Percentiles rank a stretch among this genome's conserved stretches.
Evolutionary conservation across 176 grass and related monocot genomes (phyloP).

Genomic region (Typha latifolia): DNA sequence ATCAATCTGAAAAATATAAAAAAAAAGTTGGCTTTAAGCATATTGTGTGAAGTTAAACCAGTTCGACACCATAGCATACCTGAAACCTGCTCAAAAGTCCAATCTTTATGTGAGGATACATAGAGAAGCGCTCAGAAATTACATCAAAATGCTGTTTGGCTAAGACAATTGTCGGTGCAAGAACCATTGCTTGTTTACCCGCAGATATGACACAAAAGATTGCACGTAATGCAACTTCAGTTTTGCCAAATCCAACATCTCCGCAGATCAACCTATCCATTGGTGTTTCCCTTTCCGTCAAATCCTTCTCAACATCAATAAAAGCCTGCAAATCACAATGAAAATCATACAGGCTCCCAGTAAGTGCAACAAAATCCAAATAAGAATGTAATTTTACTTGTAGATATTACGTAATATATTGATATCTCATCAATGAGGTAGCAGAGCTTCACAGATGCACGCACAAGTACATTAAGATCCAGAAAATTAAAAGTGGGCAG

Average conservation of each 20-base stretch:
- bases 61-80: conserved; percentile 33
- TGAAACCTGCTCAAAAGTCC: conserved; percentile 74
- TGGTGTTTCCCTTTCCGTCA: conserved; percentile 88
- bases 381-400: neutral
- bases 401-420: neutral
- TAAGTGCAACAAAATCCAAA: neutral
- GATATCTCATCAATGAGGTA: neutral
- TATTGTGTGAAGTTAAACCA: neutral
- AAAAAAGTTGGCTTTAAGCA: conserved; percentile 2
- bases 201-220: conserved; percentile 80
- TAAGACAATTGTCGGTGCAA: conserved; percentile 81
- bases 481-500: too few relatives aligned
- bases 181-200: conserved; percentile 89
- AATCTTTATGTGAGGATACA: conserved; percentile 71
- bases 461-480: too few relatives aligned
- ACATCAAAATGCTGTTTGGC: conserved; percentile 89
- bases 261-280: conserved; percentile 98
- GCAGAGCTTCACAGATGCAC: too few relatives aligned
- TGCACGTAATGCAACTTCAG: conserved; percentile 82
- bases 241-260: conserved; percentile 99
- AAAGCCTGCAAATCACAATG: conserved; percentile 56
- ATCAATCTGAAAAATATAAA: neutral
- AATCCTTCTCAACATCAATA: conserved; percentile 90
- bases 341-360: conserved; percentile 8
- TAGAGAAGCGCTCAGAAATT: conserved; percentile 77